Evolutionary conservation across 306 rosid species (phyloP).

Genomic region (Medicago lupulina): DNA sequence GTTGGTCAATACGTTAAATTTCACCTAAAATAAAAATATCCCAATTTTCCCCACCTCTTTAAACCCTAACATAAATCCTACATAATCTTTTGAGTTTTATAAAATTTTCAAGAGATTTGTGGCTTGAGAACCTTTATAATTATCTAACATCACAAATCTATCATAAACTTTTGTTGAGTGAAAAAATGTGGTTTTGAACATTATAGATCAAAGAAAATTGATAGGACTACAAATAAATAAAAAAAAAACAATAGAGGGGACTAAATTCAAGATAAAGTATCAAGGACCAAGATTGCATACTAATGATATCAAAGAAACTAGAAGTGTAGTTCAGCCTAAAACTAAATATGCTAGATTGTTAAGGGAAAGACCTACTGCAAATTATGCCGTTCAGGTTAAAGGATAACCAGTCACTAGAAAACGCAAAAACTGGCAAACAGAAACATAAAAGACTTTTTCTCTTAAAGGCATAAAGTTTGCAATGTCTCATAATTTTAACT

Average conservation of each 20-base stretch:
- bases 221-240: not conserved
- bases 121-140: not conserved
- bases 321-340: constrained; percentile 5
- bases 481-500: constrained; percentile 10
- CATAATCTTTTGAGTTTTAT: not conserved
- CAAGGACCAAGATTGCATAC: not conserved
- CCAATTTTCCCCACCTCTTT: not conserved
- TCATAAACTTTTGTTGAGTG: not conserved
- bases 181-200: not conserved
- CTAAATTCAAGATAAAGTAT: not conserved
- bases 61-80: not conserved
- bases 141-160: not conserved
- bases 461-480: constrained; percentile 4
- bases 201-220: not conserved
- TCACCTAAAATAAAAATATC: not conserved
- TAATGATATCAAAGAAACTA: not conserved
- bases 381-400: not conserved
- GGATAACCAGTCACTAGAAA: constrained; percentile 5
- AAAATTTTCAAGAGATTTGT: not conserved
- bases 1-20: not conserved
- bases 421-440: not conserved
- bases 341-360: constrained; percentile 14
- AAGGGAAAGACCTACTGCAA: constrained; percentile 1
- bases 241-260: not conserved
- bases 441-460: not conserved